These are phyloP conservation scores for Glaciozyma antarctica DNA, from an alignment of 768 basidiomycete species.

Conservation along the genomic window DNA sequence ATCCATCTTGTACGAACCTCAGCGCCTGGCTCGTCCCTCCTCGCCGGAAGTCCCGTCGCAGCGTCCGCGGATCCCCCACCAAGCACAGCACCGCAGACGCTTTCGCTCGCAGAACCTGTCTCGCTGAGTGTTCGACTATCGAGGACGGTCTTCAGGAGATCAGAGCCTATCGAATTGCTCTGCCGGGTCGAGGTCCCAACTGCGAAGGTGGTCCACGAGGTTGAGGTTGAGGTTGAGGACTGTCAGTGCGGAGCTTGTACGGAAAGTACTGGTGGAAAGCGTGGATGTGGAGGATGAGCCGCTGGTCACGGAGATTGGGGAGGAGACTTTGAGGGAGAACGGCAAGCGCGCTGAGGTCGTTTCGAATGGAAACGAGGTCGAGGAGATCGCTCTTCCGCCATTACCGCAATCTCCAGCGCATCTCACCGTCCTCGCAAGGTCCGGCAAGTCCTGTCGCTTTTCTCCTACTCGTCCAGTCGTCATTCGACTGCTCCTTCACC, in stretches of 20 bases:
- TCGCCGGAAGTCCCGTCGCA: conserved; percentile 4
- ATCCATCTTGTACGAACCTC: conserved; percentile 30
- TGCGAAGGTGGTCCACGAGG: conserved; percentile 56
- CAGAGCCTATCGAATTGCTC: conserved; percentile 69
- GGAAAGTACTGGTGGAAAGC: conserved; percentile 38
- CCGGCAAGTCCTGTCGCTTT: conserved; percentile 86
- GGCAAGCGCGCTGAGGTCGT: neutral
- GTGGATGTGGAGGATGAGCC: neutral
- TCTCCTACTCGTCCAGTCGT: conserved; percentile 64
- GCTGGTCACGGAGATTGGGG: too few species aligned
- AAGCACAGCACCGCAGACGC: neutral
- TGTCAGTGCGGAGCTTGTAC: conserved; percentile 66
- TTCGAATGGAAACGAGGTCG: neutral
- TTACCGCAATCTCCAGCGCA: neutral
- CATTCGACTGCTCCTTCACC: conserved; percentile 69
- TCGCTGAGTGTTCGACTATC: conserved; percentile 62
- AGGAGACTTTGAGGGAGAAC: neutral
- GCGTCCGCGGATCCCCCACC: neutral
- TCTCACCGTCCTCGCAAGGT: conserved; percentile 52
- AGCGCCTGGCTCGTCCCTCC: conserved; percentile 22
- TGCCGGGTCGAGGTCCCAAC: conserved; percentile 68
- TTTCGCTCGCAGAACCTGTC: conserved; percentile 45
- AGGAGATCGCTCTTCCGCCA: neutral
- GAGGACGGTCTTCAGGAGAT: conserved; percentile 58
- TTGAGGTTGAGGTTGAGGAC: conserved; percentile 68